Evolutionary conservation across 148 eudicot genomes (phyloP), one percentile per base, ranked within the genome.

Genomic region (Rhododendron simsii): DNA sequence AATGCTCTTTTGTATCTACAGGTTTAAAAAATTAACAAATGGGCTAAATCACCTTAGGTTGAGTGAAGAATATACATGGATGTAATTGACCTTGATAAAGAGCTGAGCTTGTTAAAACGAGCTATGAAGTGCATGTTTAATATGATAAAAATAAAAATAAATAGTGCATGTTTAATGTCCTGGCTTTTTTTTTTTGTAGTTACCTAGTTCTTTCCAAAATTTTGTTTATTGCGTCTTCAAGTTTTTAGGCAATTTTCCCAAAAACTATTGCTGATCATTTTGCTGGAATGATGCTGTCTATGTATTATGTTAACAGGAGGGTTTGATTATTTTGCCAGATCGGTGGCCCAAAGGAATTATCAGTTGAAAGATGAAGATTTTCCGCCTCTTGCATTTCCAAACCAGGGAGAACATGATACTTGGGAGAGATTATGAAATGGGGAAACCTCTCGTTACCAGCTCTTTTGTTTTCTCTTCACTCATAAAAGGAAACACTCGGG

Each of bases 251-350:
- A 57, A 57, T 5, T 18, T 18, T 6, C 63, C 18, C 63, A 20
- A 18, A 57, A 57, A 18, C 23, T 18, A 18, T 57, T 57, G 63
- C n/a, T 11, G 28, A 74, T 87, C 33, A n/a, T 81, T 82, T 80
- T 15, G 14, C 16, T 44, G 86, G 50, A 87, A 81, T 84, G 86
- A 80, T 74, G 84, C 44, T 83, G 71, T 84, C n/a, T 23, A 74
- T 85, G 47, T 78, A 78, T 83, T 81, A 74, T 92, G 88, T 86
- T 87, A 87, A 86, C 93, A 92, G 92, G 94, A 91, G 93, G 90
- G 86, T 86, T 85, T 93, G 88, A 91, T 88, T 85, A 89, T 87
- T 87, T 90, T 87, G 86, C 89, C 90, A 85, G 90, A 87, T 85
- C 81, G 81, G 59, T 86, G 87, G 87, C 93, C 61, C 88, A 85